Conservation (phyloP, 441 rosid species). For the Populus hybrid region DNA sequence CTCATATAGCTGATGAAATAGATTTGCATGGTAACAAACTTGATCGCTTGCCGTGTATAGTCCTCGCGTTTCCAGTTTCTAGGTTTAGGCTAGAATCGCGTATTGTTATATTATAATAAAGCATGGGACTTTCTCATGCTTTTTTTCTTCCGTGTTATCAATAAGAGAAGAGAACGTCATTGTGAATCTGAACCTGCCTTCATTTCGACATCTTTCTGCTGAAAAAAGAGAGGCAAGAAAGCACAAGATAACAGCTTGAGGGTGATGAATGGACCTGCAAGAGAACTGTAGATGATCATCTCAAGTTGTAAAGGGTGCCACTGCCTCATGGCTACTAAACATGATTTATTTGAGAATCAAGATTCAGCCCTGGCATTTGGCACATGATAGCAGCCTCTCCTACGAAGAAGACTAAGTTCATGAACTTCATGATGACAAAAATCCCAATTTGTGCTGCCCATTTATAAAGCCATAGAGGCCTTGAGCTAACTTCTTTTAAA, state of each 20-base stretch:
- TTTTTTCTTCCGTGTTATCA: neutral
- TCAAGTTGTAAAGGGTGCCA: neutral
- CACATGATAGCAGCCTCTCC: neutral
- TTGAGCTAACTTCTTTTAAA: too few species aligned
- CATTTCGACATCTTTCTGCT: neutral
- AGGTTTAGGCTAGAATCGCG: neutral
- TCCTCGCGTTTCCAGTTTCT: neutral
- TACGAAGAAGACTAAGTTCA: neutral
- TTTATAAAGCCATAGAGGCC: too few species aligned
- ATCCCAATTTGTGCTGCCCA: too few species aligned
- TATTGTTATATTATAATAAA: neutral
- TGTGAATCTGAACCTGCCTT: neutral
- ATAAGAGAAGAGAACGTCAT: neutral
- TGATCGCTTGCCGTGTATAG: slow-evolving; percentile 1
- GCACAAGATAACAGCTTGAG: neutral
- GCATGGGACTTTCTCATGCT: too few species aligned
- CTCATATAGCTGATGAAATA: neutral
- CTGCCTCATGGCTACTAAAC: neutral
- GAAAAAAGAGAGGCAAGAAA: neutral
- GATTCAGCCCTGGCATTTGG: neutral
- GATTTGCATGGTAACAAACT: neutral
- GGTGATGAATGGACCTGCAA: neutral
- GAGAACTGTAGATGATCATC: neutral
- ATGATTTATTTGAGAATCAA: neutral
- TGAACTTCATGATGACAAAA: neutral